Percentiles rank a stretch among this genome's conserved stretches.
Conservation (phyloP, 1,139 yeast genomes). For the Geotrichum cucujoidarum region DNA sequence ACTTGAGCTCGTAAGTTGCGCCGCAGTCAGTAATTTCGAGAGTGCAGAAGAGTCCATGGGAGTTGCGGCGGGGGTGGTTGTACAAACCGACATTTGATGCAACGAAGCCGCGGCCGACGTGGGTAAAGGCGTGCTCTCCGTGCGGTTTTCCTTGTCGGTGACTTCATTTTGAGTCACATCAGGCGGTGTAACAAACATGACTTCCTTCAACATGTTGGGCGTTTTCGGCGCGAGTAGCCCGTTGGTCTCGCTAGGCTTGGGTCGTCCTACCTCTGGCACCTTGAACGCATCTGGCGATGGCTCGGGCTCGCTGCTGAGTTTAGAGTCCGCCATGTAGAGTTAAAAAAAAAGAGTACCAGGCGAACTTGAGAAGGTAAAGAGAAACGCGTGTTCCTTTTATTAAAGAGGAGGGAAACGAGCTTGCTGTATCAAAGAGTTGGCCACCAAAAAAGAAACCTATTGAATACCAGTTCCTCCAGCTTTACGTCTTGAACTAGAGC, state of each 20-base stretch:
- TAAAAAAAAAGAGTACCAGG: too few relatives aligned
- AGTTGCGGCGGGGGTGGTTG: background rate
- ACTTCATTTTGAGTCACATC: background rate
- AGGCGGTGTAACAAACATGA: slow-evolving; percentile 3
- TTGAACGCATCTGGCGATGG: background rate
- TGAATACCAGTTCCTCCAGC: too few relatives aligned
- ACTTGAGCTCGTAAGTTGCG: background rate
- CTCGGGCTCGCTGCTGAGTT: background rate
- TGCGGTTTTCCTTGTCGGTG: background rate
- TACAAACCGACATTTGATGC: background rate
- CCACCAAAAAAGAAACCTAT: too few relatives aligned
- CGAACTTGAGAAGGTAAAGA: too few relatives aligned
- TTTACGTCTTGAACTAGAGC: too few relatives aligned
- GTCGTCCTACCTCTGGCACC: background rate
- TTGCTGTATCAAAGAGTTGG: too few relatives aligned
- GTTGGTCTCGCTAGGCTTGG: too few relatives aligned
- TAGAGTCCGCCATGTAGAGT: background rate
- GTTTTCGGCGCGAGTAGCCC: slow-evolving; percentile 6
- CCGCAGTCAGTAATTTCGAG: slow-evolving; percentile 2
- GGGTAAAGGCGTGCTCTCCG: background rate
- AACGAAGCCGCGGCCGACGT: background rate
- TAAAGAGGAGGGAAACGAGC: too few relatives aligned
- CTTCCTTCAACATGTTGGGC: background rate
- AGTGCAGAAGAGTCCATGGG: slow-evolving; percentile 1
- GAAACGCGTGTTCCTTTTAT: too few relatives aligned